phyloP scores from a whole-genome alignment of 1,139 yeast species.

The Pichia sp. region DNA sequence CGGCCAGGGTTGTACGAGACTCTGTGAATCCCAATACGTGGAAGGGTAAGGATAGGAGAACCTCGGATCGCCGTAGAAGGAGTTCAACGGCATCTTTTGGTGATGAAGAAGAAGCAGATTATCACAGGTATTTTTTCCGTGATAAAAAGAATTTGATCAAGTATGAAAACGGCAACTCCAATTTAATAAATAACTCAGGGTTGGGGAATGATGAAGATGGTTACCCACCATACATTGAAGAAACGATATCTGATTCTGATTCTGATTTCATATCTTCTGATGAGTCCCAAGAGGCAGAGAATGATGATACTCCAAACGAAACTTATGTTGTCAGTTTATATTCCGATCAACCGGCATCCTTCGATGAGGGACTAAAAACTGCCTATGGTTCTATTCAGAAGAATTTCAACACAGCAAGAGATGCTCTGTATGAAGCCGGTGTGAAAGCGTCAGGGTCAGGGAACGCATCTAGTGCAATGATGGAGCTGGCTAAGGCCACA shows the following conservation, averaged over 20 bases:
- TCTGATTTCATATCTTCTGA: neutral
- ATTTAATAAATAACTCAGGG: constrained; percentile 19
- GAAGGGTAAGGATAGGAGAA: constrained; percentile 1
- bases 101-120: constrained; percentile 26
- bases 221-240: constrained; percentile 1
- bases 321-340: constrained; percentile 64
- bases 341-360: constrained; percentile 74
- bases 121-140: constrained; percentile 12
- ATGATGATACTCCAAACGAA: neutral
- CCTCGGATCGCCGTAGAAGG: constrained; percentile 10
- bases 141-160: neutral
- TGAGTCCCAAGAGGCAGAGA: neutral
- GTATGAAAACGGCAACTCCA: neutral
- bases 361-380: constrained; percentile 64
- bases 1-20: constrained; percentile 34
- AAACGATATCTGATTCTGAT: constrained; percentile 4
- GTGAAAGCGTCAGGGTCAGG: constrained; percentile 58
- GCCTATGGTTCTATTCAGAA: constrained; percentile 72
- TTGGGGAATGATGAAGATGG: constrained; percentile 12
- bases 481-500: constrained; percentile 67
- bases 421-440: constrained; percentile 57
- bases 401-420: constrained; percentile 62
- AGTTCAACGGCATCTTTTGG: constrained; percentile 25
- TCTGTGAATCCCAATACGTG: neutral
- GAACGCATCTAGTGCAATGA: constrained; percentile 62